Base-by-base conservation (phyloP, 768 basidiomycete species). In the Cystobasidium onofrii region DNA sequence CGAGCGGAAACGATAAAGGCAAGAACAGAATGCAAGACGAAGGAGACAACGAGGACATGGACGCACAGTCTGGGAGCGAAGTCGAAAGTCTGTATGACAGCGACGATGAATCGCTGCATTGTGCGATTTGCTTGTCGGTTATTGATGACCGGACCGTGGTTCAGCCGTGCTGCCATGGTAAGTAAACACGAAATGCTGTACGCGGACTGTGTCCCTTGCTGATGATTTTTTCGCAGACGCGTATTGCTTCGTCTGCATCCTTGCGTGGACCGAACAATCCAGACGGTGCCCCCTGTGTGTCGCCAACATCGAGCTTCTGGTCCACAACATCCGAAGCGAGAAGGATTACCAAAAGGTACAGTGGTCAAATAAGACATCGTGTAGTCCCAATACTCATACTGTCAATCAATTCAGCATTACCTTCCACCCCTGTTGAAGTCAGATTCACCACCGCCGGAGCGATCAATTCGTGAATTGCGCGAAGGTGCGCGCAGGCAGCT, bases 211-310 rank as follows among this genome's bases (percentile, higher is more conserved):
- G n/a, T n/a, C n/a, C n/a, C n/a, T n/a, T n/a, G n/a, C n/a, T n/a
- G n/a, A n/a, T 39, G 36, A 69, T 18, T 27, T 23, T n/a, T 65
- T 23, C 4, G 23, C 33, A 73, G 62, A 67, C 60, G 55, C 70
- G 25, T 67, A 72, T 70, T 75, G 74, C 74, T 72, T 75, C 41
- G 60, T 44, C 34, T 75, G 74, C 33, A 72, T 75, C 12, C 54
- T 57, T 7, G 52, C 67, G 3, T 75, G 74, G 74, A 43, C 67
- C 20, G 43, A 50, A 23, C 74, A 74, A 25, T 60, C 52, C 10
- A 33, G 74, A 34, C 29, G 57, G 10, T 75, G 74, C 36, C 74
- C 74, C 1, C 60, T 75, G 2, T 75, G 74, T 55, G 69, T 57
- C 17, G 25, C 39, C 23, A 61, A 54, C 4, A 50, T 72, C 41